Evolutionary conservation across 768 basidiomycete genomes (phyloP).

Genomic region (Porpolomopsis calyptriformis): DNA sequence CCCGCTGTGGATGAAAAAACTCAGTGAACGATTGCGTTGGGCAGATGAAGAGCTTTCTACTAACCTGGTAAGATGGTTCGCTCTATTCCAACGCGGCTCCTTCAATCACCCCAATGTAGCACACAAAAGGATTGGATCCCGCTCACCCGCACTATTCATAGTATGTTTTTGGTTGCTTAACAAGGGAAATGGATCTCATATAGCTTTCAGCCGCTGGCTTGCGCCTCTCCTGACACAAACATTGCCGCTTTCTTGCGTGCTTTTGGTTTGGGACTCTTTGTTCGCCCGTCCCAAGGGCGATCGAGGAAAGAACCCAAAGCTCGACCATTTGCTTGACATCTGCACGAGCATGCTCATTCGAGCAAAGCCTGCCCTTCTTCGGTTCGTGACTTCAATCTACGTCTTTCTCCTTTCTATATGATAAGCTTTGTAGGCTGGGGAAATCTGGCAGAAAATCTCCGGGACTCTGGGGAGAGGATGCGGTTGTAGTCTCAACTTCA

Average conservation of each 20-base stretch:
- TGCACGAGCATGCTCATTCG: constrained; percentile 61
- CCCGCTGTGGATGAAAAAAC: constrained; percentile 48
- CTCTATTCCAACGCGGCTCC: constrained; percentile 2
- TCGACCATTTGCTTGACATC: constrained; percentile 61
- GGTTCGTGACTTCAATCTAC: constrained; percentile 27
- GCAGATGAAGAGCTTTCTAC: constrained; percentile 53
- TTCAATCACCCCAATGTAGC: constrained; percentile 26
- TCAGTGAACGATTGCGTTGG: constrained; percentile 50
- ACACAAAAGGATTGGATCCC: constrained; percentile 57
- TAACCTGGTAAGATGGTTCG: constrained; percentile 40
- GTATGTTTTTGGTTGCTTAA: constrained; percentile 31
- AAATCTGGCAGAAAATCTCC: constrained; percentile 32
- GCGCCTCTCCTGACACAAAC: constrained; percentile 63
- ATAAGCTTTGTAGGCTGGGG: constrained; percentile 36
- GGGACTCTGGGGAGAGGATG: constrained; percentile 47
- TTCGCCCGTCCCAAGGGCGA: constrained; percentile 50
- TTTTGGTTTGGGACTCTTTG: constrained; percentile 61
- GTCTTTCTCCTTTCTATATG: neutral
- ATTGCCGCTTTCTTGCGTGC: constrained; percentile 48
- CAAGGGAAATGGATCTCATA: neutral
- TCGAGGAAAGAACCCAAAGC: constrained; percentile 46
- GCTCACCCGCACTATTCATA: constrained; percentile 69
- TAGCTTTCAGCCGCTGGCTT: constrained; percentile 53
- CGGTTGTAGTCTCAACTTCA: constrained; percentile 24
- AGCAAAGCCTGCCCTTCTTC: constrained; percentile 40